Evolutionary conservation across 2,329 filamentous ascomycete genomes (phyloP), one percentile per base, ranked within the genome.

Genomic region (Fusarium irregulare): DNA sequence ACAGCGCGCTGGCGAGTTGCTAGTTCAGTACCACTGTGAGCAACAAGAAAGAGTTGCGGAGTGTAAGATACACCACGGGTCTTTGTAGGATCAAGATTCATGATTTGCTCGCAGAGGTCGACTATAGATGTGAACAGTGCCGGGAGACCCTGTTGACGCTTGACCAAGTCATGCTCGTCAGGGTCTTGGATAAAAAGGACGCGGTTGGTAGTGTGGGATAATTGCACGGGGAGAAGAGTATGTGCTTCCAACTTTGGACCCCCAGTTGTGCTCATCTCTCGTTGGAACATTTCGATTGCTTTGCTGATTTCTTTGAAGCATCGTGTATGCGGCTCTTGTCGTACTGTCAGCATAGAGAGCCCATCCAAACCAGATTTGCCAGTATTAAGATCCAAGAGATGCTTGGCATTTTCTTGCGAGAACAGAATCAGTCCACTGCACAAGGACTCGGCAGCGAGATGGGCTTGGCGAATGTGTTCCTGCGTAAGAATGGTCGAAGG

Each of bases 101-200:
- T 59, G 6, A 60, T 49, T 18, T 50, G 11, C 21, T 59, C 54
- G 2, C 12, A n/a, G 10, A 60, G 27, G 6, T 62, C 40, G n/a
- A 62, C 59, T 6, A 66, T 23, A 23, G 28, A 23, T 0, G 9
- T 23, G 7, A 40, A 49, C 14, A 66, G 1, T 8, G 8, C n/a
- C 1, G 65, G 27, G 13, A 68, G 46, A 1, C 3, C 18, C 11
- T 11, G 3, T 2, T 42, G 20, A 2, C 66, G 56, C 2, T 56
- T 56, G 4, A 6, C 21, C 7, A 21, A 7, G 14, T 65, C 46
- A 32, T 42, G 30, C 11, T 68, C 60, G 4, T 54, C 60, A 3
- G 66, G 66, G 6, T 68, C 66, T 20, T 64, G 13, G 1, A 68
- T 45, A 0, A 68, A 18, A 9, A 64, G 45, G 3, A 68, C 27